Base-by-base conservation (phyloP, 306 rosid genomes). In the Boehmeria nivea region DNA sequence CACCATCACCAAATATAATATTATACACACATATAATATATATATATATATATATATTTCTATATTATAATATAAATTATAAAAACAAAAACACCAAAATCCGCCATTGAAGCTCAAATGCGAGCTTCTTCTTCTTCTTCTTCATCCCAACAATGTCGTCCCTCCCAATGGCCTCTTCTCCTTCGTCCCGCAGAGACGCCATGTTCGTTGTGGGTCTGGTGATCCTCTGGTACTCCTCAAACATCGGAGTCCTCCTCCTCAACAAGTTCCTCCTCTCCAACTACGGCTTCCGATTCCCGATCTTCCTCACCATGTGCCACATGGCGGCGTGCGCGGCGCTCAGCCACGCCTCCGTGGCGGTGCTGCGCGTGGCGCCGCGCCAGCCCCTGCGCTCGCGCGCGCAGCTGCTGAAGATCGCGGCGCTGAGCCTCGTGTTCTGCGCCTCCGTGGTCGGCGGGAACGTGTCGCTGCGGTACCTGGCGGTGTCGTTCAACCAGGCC, bases 251-350 rank as follows among this genome's bases (percentile, higher is more conserved):
- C 38, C 83, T 91, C 19, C 93, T 91, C 22, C 83, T 91, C 39
- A 91, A 91, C 89, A 91, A 91, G 72, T 91, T 78, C 51, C 54
- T 91, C 43, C 93, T 91, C 40, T 91, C 99, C 44, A 91, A 73
- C 68, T 81, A 76, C 76, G 99, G 96, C 19, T 87, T 91, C 79
- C 74, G 77, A 55, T 91, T 87, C 56, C 99, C 99, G 36, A 91
- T 91, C 74, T 91, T 91, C 80, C 99, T 91, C 59, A 91, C 99
- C 77, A 91, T 91, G 95, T 91, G 99, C 47, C 99, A 91, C 69
- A 87, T 91, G 99, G 44, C 94, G 6, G 99, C 95, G 43, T 91
- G 99, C 46, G 89, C 99, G 43, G 40, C 81, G n/a, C 88, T 91
- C 66, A 91, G 99, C 77, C 87, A 91, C 60, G 23, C 87, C 8